Base-by-base conservation (phyloP, 2,329 filamentous ascomycete genomes). In the Colletotrichum sp. region DNA sequence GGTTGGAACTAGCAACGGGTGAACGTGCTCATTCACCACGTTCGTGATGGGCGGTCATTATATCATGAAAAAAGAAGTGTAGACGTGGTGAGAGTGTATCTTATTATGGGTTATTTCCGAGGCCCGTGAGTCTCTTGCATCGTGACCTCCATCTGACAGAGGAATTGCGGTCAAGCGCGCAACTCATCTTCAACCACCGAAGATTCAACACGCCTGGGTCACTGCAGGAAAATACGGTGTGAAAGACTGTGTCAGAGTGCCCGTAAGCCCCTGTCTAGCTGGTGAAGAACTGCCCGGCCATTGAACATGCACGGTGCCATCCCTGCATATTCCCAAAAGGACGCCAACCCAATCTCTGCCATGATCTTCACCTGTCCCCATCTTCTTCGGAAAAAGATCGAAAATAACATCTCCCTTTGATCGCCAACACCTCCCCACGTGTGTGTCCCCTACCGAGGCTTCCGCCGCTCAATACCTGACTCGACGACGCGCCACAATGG, bases 131-230 rank as follows among this genome's bases (percentile, higher is more conserved):
- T 12, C 0, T n/a, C 8, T 48, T n/a, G 38, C 2, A 48, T 48
- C 38, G 3, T 48, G 43, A 13, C n/a, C 43, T 48, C n/a, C 10
- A 13, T 48, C 10, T 21, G n/a, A 48, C n/a, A 6, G 0, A 2
- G 1, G 43, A 0, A 21, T 8, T 4, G 43, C 2, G 0, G 43
- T 8, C 43, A 48, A 13, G n/a, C 0, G n/a, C 43, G 6, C 43
- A 48, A 21, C 10, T 13, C 43, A 13, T 48, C 10, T 0, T 21
- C n/a, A 21, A 48, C 0, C 6, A 1, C 10, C 6, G 0, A 48
- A 10, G 43, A 48, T 1, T 48, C 43, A 48, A 13, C 0, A 21
- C 9, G n/a, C 10, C 43, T 0, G 0, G 3, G 6, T 21, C 0
- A 48, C n/a, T 21, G 1, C 0, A 48, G 9, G 43, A 48, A 48